These are phyloP conservation scores for Rosa persica DNA, from an alignment of 306 rosid genomes.

Conservation along the genomic window DNA sequence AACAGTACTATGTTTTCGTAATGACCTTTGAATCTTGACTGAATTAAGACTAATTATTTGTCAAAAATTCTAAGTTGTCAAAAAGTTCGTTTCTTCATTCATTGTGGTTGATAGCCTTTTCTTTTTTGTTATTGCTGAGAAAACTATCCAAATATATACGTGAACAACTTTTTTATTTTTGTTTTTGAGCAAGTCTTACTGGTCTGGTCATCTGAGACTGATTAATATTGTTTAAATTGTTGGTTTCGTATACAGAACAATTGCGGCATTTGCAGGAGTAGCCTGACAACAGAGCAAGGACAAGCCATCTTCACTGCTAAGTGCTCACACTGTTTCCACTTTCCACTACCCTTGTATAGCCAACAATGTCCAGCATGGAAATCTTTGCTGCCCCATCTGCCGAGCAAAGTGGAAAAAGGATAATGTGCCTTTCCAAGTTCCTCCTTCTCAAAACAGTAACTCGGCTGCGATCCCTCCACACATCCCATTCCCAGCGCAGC, in stretches of 20 bases:
- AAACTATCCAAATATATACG: too few species aligned
- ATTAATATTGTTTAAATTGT: too few species aligned
- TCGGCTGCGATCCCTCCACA: neutral
- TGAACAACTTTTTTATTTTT: too few species aligned
- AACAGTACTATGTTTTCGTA: neutral
- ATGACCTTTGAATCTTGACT: neutral
- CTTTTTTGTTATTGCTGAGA: neutral
- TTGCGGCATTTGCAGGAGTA: neutral
- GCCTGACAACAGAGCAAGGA: neutral
- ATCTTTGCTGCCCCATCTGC: neutral
- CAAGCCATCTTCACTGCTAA: neutral
- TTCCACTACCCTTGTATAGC: neutral
- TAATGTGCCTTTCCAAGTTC: neutral
- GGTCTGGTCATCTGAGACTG: too few species aligned
- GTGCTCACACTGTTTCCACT: neutral
- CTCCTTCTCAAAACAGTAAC: neutral
- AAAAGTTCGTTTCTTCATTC: neutral
- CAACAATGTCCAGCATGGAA: neutral
- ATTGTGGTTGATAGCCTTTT: neutral
- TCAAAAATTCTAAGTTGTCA: too few species aligned
- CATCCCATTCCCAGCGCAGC: neutral
- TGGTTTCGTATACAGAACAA: neutral
- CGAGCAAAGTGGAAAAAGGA: neutral
- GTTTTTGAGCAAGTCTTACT: too few species aligned
- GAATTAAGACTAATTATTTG: neutral